phyloP scores from a whole-genome alignment of 1,284 basidiomycete species.

The Trichosporon asahii region DNA sequence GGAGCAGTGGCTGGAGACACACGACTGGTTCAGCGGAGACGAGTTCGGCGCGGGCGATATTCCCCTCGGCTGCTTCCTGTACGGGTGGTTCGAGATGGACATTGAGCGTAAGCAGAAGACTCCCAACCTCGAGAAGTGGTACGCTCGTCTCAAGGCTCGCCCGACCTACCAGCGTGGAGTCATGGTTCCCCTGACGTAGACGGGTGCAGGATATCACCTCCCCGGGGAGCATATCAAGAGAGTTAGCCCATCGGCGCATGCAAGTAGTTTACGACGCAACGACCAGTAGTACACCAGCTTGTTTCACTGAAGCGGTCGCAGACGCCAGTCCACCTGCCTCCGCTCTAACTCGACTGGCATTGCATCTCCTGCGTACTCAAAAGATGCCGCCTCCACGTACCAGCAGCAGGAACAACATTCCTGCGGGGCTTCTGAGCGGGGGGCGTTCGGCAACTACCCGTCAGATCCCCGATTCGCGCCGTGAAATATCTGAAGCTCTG shows the following conservation, averaged over 20 bases:
- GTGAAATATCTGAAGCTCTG: neutral
- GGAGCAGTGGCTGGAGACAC: constrained; percentile 15
- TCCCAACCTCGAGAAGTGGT: constrained; percentile 17
- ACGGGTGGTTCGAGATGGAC: constrained; percentile 16
- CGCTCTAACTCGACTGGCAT: no score
- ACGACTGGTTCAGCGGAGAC: constrained; percentile 9
- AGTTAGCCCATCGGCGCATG: neutral
- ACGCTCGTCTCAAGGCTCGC: constrained; percentile 11
- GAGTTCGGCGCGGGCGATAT: constrained; percentile 20
- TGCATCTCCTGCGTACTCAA: no score
- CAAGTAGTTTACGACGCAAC: neutral
- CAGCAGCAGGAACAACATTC: no score
- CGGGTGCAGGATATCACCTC: neutral
- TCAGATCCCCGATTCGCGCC: neutral
- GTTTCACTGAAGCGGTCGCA: no score
- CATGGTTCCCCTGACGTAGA: constrained; percentile 11
- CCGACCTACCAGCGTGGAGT: constrained; percentile 17
- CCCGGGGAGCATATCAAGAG: no score
- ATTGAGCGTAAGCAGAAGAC: constrained; percentile 7
- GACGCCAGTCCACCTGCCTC: no score
- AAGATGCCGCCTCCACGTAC: no score
- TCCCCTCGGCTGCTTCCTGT: constrained; percentile 15
- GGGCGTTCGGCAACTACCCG: neutral
- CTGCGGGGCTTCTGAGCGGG: neutral
- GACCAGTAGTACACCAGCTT: no score